Conservation (phyloP, 1,139 yeast genomes). For the Scheffersomyces segobiensis region DNA sequence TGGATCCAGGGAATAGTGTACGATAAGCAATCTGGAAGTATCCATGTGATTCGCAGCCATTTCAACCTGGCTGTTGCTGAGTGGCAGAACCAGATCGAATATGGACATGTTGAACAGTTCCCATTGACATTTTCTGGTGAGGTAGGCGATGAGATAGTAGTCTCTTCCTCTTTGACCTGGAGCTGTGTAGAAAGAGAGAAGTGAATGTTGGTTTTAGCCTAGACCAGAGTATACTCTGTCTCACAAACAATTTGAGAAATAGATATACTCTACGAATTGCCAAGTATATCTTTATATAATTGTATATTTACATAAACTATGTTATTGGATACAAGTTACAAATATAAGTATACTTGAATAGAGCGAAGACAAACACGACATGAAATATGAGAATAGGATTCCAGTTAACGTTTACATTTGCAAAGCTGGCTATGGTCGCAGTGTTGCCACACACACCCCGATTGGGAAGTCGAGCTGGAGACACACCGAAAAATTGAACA, state of each 20-base stretch:
- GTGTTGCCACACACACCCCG: background rate
- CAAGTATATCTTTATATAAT: too few species aligned
- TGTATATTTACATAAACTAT: background rate
- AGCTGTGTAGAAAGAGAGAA: background rate
- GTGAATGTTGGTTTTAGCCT: background rate
- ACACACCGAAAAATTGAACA: background rate
- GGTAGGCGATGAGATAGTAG: conserved; percentile 9
- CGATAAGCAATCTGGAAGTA: conserved; percentile 23
- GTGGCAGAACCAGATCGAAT: conserved; percentile 31
- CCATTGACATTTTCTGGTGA: conserved; percentile 17
- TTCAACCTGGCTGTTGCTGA: conserved; percentile 10
- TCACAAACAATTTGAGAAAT: too few species aligned
- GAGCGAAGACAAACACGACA: background rate
- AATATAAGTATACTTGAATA: background rate
- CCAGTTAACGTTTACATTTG: background rate
- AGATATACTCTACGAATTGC: too few species aligned
- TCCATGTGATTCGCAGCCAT: conserved; percentile 32
- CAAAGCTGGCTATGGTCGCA: background rate
- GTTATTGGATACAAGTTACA: background rate
- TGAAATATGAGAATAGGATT: background rate
- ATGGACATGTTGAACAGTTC: conserved; percentile 23
- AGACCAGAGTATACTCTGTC: too few species aligned
- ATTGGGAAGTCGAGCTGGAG: background rate
- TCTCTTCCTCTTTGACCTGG: background rate
- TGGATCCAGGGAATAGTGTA: conserved; percentile 56